Base-by-base conservation (phyloP, 2,329 filamentous ascomycete genomes). In the Fusarium tjaetaba region DNA sequence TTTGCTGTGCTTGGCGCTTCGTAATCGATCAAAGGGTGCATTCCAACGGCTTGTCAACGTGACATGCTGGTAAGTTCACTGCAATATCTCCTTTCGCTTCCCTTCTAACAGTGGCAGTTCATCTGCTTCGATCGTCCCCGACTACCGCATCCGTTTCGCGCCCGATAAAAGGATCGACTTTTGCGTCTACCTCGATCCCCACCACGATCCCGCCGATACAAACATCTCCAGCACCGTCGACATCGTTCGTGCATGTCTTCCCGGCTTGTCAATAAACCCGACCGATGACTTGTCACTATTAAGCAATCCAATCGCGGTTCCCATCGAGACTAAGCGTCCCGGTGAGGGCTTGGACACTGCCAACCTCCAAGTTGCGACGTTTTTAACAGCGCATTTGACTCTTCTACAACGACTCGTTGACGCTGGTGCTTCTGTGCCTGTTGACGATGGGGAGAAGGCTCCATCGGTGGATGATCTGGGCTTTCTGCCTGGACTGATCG, bases 281-380 rank as follows among this genome's bases (percentile, higher is more conserved):
- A 68, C 48, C 3, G 51, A 63, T 4, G 53, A 63, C 11, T 1
- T 62, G 1, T 48, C 53, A 4, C n/a, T 62, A 0, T 14, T 60
- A 24, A 39, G 53, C 22, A 58, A 49, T 14, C 45, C 53, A 4
- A 71, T 73, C 11, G 65, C 45, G 4, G 42, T 68, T 14, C 49
- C 70, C n/a, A 66, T 71, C 38, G 66, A 71, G 56, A 66, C 56
- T 53, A 70, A 59, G 42, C 68, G 58, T 30, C 65, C 41, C 4
- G 45, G 53, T 0, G 55, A 72, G 28, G 70, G 48, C 11, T 30
- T 56, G 16, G 59, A 61, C 20, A 57, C 43, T 7, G 53, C 63
- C 24, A 61, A 41, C 9, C 39, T 63, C 4, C 43, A 68, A 26
- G 62, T 66, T 13, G 43, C 51, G 11, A 68, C 57, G 8, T 71